Percentiles rank a stretch among this genome's conserved stretches.
These are phyloP conservation scores for Pueraria montana DNA, from an alignment of 306 rosid genomes.

Conservation along the genomic window DNA sequence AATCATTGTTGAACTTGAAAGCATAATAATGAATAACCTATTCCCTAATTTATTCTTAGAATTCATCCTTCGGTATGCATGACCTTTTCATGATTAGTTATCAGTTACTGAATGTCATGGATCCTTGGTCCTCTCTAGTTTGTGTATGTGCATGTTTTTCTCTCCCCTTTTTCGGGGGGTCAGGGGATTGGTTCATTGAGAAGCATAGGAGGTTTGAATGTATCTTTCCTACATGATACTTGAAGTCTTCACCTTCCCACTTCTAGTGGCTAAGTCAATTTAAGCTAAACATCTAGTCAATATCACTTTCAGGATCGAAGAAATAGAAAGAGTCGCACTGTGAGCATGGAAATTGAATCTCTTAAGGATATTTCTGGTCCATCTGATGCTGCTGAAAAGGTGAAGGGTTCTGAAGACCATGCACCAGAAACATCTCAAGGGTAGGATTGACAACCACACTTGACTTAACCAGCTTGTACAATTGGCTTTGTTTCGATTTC, in stretches of 20 bases:
- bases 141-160: not conserved
- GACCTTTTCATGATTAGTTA: not conserved
- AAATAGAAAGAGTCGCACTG: slow-evolving; percentile 71
- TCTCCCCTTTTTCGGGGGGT: too few species aligned
- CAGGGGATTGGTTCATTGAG: too few species aligned
- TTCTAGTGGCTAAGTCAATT: not conserved
- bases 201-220: not conserved
- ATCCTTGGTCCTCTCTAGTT: not conserved
- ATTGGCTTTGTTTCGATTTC: slow-evolving; percentile 46
- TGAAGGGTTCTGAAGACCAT: slow-evolving; percentile 59
- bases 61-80: slow-evolving; percentile 2
- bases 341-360: slow-evolving; percentile 84
- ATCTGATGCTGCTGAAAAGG: slow-evolving; percentile 55
- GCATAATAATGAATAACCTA: not conserved
- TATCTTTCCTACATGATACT: not conserved
- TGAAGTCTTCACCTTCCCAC: not conserved
- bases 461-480: slow-evolving; percentile 46
- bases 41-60: not conserved
- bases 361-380: slow-evolving; percentile 66
- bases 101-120: not conserved
- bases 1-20: slow-evolving; percentile 9
- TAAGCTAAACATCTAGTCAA: not conserved
- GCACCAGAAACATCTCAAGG: slow-evolving; percentile 56
- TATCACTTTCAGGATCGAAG: slow-evolving; percentile 79
- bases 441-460: slow-evolving; percentile 60